Percentiles rank a stretch among this genome's conserved stretches.
phyloP scores from a whole-genome alignment of 2,329 filamentous ascomycete species.

The Botrytis hyacinthi region DNA sequence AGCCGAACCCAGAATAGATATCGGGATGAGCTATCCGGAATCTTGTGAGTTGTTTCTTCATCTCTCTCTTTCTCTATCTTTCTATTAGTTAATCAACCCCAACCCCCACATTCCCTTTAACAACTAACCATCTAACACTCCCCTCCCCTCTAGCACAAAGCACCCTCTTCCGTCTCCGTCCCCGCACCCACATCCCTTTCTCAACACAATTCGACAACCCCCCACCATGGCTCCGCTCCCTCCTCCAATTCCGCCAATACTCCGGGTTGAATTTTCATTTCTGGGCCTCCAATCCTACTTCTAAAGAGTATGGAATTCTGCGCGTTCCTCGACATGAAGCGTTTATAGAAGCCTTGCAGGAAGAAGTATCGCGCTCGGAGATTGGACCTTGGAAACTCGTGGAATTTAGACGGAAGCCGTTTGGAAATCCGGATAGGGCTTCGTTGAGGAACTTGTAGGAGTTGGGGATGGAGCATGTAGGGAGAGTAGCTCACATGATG shows the following conservation, averaged over 20 bases:
- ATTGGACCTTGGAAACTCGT: constrained; percentile 14
- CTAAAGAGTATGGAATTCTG: background rate
- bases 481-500: background rate
- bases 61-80: no score
- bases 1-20: constrained; percentile 14
- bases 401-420: background rate
- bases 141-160: background rate
- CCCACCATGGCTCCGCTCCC: background rate
- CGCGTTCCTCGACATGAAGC: background rate
- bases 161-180: background rate
- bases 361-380: background rate
- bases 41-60: background rate
- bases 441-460: background rate
- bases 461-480: rapidly evolving
- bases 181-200: background rate
- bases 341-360: constrained; percentile 6
- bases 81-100: background rate
- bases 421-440: background rate
- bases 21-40: background rate
- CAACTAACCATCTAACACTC: background rate
- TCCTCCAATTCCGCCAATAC: constrained; percentile 17
- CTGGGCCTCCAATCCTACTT: background rate
- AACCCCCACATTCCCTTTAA: background rate
- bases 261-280: constrained; percentile 14
- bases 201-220: background rate